Evolutionary conservation across 495 filamentous ascomycete species (phyloP).

Genomic region (Tuber borchii): DNA sequence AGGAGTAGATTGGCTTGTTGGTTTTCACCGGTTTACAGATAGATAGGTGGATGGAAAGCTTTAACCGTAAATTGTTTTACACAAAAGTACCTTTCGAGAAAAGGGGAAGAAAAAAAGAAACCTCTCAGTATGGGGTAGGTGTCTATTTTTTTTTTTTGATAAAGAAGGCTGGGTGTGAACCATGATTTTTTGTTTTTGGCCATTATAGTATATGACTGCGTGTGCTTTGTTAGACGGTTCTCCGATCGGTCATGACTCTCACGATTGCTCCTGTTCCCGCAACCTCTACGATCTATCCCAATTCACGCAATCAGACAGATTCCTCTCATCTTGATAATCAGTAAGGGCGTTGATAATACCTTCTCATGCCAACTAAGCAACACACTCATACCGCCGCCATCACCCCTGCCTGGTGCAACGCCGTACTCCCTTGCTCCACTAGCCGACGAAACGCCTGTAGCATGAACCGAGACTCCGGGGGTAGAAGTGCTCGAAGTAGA

Average conservation of each 20-base stretch:
- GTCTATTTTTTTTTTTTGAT: not conserved
- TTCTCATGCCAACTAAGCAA: conserved; percentile 76
- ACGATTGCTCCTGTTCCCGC: conserved; percentile 66
- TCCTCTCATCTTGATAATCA: not conserved
- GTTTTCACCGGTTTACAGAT: not conserved
- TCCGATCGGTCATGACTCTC: conserved; percentile 67
- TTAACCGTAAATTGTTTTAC: not conserved
- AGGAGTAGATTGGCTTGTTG: not conserved
- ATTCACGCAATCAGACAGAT: not conserved
- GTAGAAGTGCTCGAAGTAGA: conserved; percentile 17
- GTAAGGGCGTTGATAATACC: conserved; percentile 17
- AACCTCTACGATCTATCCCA: conserved; percentile 55
- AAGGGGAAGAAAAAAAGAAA: not conserved
- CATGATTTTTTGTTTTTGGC: not conserved
- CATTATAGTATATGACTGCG: not conserved
- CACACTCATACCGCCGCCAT: conserved; percentile 69
- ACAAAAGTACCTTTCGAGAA: not conserved
- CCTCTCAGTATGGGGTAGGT: not conserved
- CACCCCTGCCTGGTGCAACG: conserved; percentile 56
- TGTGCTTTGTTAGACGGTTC: conserved; percentile 54
- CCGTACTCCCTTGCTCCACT: conserved; percentile 43
- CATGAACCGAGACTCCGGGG: conserved; percentile 54
- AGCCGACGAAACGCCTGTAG: conserved; percentile 58
- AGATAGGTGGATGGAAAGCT: not conserved
- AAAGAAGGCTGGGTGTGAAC: not conserved